Conservation (phyloP, 208 protist species). For the Leishmania major region DNA sequence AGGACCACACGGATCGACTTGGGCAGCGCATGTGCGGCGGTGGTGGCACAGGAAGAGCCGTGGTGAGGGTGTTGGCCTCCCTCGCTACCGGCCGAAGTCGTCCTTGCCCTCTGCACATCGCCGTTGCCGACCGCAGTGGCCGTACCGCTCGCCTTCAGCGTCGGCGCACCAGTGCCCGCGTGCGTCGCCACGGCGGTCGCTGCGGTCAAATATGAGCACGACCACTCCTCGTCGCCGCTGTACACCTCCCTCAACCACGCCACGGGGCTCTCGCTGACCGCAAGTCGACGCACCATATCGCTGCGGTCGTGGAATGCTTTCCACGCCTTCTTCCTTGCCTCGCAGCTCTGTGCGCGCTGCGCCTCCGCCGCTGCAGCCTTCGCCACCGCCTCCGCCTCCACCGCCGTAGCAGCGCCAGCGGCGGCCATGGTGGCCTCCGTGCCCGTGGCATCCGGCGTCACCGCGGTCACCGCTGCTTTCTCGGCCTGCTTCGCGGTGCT, state of each 20-base stretch:
- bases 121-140: conserved; percentile 9
- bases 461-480: neutral
- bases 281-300: conserved; percentile 26
- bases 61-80: neutral
- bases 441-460: neutral
- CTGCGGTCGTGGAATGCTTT: conserved; percentile 24
- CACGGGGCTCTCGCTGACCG: conserved; percentile 23
- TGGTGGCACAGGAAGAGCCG: neutral
- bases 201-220: conserved; percentile 17
- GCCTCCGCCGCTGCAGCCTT: conserved; percentile 11
- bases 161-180: conserved; percentile 2
- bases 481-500: neutral
- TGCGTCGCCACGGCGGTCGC: conserved; percentile 18
- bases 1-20: conserved; percentile 29
- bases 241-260: conserved; percentile 47
- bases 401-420: conserved; percentile 5
- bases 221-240: conserved; percentile 28
- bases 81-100: neutral
- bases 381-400: conserved; percentile 7
- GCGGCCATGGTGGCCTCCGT: neutral
- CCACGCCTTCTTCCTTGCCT: conserved; percentile 22
- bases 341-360: conserved; percentile 14
- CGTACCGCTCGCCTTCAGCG: conserved; percentile 27
- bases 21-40: neutral
- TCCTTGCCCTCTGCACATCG: neutral